These are phyloP conservation scores for Fusarium sp. DNA, from an alignment of 2,329 filamentous ascomycete species.

Conservation along the genomic window DNA sequence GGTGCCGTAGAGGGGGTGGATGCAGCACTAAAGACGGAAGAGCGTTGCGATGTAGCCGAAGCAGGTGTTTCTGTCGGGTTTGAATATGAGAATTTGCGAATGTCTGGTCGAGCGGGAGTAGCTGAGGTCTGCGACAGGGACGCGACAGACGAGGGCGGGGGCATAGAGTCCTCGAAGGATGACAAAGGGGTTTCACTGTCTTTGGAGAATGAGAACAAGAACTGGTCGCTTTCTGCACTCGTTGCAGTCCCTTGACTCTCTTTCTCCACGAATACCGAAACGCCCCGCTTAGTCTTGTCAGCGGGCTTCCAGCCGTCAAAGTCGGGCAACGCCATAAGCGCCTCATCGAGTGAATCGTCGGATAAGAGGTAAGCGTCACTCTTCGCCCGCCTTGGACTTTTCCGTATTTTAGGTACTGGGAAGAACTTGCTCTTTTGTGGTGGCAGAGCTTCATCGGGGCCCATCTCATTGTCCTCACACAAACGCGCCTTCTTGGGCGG, in stretches of 20 bases:
- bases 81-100: slow-evolving; percentile 52
- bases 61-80: slow-evolving; percentile 48
- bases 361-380: slow-evolving; percentile 61
- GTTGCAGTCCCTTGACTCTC: slow-evolving; percentile 45
- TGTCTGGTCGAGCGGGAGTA: slow-evolving; percentile 47
- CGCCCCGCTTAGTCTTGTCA: slow-evolving; percentile 51
- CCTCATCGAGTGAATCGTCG: slow-evolving; percentile 68
- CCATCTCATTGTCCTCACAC: slow-evolving; percentile 60
- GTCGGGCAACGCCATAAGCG: slow-evolving; percentile 62
- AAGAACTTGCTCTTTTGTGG: slow-evolving; percentile 67
- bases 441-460: slow-evolving; percentile 48
- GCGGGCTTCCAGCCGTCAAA: slow-evolving; percentile 59
- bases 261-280: slow-evolving; percentile 59
- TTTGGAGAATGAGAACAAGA: slow-evolving; percentile 31
- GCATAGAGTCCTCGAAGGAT: slow-evolving; percentile 43
- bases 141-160: slow-evolving; percentile 44
- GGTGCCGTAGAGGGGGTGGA: slow-evolving; percentile 56
- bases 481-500: slow-evolving; percentile 69
- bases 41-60: slow-evolving; percentile 50
- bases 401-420: slow-evolving; percentile 46
- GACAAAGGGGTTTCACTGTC: slow-evolving; percentile 39
- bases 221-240: slow-evolving; percentile 33
- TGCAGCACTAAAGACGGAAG: slow-evolving; percentile 51
- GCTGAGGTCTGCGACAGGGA: slow-evolving; percentile 38
- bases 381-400: slow-evolving; percentile 47